Conservation (phyloP, 2,329 filamentous ascomycete genomes). For the Gliomastix tumulicola region DNA sequence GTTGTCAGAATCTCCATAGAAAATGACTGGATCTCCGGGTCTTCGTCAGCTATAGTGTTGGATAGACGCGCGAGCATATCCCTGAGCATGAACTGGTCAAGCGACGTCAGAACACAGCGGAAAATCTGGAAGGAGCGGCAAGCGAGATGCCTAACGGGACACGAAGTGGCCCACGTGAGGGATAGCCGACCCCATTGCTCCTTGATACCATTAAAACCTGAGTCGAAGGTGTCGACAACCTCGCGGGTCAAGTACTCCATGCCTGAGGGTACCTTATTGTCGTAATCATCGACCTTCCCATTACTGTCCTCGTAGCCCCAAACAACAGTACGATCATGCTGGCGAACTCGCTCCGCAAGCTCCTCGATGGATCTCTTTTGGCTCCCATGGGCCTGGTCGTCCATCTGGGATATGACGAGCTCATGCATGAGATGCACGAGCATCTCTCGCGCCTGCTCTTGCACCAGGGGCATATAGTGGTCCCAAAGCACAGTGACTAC, state of each 20-base stretch:
- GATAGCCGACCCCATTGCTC: slow-evolving; percentile 89
- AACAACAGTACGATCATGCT: slow-evolving; percentile 75
- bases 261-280: slow-evolving; percentile 73
- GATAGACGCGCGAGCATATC: slow-evolving; percentile 95
- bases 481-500: slow-evolving; percentile 95
- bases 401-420: slow-evolving; percentile 73
- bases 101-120: slow-evolving; percentile 80
- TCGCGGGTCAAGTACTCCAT: slow-evolving; percentile 82
- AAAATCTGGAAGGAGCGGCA: slow-evolving; percentile 98
- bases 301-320: slow-evolving; percentile 96
- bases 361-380: slow-evolving; percentile 76
- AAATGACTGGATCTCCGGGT: slow-evolving; percentile 90
- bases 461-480: slow-evolving; percentile 89
- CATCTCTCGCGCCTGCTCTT: slow-evolving; percentile 97
- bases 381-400: slow-evolving; percentile 54
- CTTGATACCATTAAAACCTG: slow-evolving; percentile 78
- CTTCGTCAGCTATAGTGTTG: slow-evolving; percentile 94
- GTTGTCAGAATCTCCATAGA: slow-evolving; percentile 98
- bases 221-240: slow-evolving; percentile 77
- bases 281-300: slow-evolving; percentile 64
- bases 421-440: slow-evolving; percentile 96
- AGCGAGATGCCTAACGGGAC: slow-evolving; percentile 87
- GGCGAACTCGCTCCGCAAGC: slow-evolving; percentile 79
- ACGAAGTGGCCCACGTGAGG: slow-evolving; percentile 93
- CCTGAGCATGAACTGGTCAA: slow-evolving; percentile 90